A percentile compares a stretch with the other conserved stretches of the same genome.
Conservation (phyloP, 306 rosid genomes). For the Canavalia ensiformis region DNA sequence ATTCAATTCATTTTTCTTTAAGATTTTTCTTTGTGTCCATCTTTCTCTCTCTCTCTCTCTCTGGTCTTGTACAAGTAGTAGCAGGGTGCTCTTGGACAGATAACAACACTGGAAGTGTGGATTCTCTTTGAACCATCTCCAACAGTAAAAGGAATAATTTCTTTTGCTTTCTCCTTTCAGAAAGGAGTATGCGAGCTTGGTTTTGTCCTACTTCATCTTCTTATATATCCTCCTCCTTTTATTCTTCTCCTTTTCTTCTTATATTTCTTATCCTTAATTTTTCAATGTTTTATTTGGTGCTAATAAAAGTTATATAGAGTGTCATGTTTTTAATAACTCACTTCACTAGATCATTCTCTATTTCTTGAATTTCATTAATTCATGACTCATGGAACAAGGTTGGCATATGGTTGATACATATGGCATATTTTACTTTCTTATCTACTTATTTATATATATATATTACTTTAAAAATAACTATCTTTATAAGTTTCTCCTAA, state of each 20-base stretch:
- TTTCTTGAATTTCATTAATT: background rate
- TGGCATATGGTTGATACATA: background rate
- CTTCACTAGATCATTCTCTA: background rate
- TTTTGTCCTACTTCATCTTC: slow-evolving; percentile 8
- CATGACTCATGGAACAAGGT: background rate
- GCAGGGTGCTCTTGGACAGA: background rate
- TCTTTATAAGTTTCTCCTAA: background rate
- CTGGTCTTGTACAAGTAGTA: slow-evolving; percentile 1
- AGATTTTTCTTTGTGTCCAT: slow-evolving; percentile 17
- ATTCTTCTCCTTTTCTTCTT: background rate
- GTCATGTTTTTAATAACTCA: background rate
- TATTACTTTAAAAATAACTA: background rate
- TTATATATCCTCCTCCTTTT: background rate
- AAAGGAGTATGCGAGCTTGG: background rate
- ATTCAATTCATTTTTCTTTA: background rate
- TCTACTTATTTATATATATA: too few species aligned
- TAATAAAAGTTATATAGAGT: background rate
- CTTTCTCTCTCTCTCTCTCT: slow-evolving; percentile 9
- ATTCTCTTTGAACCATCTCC: slow-evolving; percentile 26
- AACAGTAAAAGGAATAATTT: slow-evolving; percentile 26
- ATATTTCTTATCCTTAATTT: background rate
- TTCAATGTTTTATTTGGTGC: background rate
- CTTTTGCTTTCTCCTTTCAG: background rate
- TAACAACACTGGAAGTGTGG: slow-evolving; percentile 25
- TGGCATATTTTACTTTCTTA: background rate